These are phyloP conservation scores for Boletus subcaerulescens DNA, from an alignment of 768 basidiomycete species.

Conservation along the genomic window DNA sequence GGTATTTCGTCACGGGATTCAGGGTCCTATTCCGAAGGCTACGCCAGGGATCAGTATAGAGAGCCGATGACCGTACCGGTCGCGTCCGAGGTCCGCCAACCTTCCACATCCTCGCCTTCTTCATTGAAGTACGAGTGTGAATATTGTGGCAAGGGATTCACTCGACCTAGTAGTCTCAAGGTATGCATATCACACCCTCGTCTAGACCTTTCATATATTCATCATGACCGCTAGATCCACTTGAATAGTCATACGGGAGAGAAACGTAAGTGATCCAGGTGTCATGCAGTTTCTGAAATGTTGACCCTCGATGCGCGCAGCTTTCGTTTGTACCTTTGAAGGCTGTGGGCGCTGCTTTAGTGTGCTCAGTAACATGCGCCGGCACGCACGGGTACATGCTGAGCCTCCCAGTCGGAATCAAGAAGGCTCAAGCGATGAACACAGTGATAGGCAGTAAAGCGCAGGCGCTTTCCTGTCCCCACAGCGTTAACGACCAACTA, in stretches of 20 bases:
- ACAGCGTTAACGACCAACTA: constrained; percentile 7
- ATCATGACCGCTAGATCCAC: constrained; percentile 56
- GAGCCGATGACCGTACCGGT: constrained; percentile 9
- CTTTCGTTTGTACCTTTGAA: constrained; percentile 71
- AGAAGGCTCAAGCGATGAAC: constrained; percentile 46
- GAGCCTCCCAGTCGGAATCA: constrained; percentile 32
- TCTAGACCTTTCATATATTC: background rate
- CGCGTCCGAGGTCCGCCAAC: constrained; percentile 14
- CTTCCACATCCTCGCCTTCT: constrained; percentile 29
- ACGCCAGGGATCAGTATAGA: constrained; percentile 16
- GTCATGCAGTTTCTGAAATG: constrained; percentile 7
- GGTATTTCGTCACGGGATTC: constrained; percentile 19
- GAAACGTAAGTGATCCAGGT: constrained; percentile 55
- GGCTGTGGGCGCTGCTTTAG: constrained; percentile 81
- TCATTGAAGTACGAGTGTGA: constrained; percentile 66
- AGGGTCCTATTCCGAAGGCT: constrained; percentile 19
- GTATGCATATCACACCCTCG: constrained; percentile 34
- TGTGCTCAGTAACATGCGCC: constrained; percentile 86
- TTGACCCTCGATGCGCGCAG: constrained; percentile 36
- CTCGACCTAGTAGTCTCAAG: constrained; percentile 79
- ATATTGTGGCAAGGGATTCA: constrained; percentile 81
- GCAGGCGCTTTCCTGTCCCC: constrained; percentile 12
- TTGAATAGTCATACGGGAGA: constrained; percentile 83
- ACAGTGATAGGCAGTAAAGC: constrained; percentile 36
- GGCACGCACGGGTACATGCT: constrained; percentile 74